Evolutionary conservation across 169 alveolate species (phyloP).

Genomic region (Cryptosporidium xiaoi): DNA sequence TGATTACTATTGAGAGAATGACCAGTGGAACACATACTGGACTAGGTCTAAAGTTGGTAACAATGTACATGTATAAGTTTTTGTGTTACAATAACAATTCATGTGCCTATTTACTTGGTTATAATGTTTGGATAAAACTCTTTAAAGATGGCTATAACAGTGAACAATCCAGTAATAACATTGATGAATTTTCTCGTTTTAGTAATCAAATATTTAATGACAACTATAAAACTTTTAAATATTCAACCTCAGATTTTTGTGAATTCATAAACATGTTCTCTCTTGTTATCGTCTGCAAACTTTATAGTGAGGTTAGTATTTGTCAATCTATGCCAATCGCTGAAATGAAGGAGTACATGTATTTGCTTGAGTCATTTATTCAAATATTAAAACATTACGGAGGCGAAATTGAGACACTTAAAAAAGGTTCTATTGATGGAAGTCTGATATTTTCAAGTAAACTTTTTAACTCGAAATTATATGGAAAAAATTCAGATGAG

Average conservation of each 20-base stretch:
- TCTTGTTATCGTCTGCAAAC: conserved; percentile 21
- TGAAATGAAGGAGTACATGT: conserved; percentile 24
- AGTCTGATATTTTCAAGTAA: conserved; percentile 42
- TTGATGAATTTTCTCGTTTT: background rate
- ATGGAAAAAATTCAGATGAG: conserved; percentile 47
- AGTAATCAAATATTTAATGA: conserved; percentile 15
- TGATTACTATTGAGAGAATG: conserved; percentile 6
- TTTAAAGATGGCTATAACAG: background rate
- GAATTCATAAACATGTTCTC: conserved; percentile 49
- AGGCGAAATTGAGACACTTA: conserved; percentile 22
- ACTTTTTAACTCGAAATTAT: conserved; percentile 21
- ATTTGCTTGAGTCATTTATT: conserved; percentile 23
- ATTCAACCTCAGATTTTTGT: conserved; percentile 33
- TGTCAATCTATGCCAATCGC: conserved; percentile 5
- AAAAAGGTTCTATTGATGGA: conserved; percentile 43
- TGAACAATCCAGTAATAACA: background rate
- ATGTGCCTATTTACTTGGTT: conserved; percentile 42
- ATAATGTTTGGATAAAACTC: conserved; percentile 18
- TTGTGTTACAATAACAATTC: conserved; percentile 11
- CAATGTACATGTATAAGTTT: conserved; percentile 31
- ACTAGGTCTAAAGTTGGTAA: conserved; percentile 32
- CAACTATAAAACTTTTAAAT: conserved; percentile 31
- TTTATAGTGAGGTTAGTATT: conserved; percentile 48
- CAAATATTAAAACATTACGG: conserved; percentile 16
- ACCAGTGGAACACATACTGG: conserved; percentile 8